Evolutionary conservation across 2,329 filamentous ascomycete genomes (phyloP), one percentile per base, ranked within the genome.

Genomic region (Colletotrichum lini): DNA sequence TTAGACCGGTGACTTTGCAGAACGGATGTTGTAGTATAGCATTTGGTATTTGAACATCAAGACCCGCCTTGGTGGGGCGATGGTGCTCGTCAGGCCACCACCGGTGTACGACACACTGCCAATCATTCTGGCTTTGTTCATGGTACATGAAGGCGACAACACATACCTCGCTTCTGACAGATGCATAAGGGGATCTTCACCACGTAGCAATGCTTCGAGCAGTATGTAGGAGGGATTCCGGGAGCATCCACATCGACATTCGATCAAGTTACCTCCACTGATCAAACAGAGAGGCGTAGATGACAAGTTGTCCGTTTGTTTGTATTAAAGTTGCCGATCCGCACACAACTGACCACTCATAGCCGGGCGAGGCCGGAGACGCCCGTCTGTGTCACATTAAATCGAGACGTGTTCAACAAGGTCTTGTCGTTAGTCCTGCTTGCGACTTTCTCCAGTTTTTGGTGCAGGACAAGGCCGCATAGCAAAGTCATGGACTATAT

Each of bases 381-480:
- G 23, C 67, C 45, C 40, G 35, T 59, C 44, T 45, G 53, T 47
- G 15, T 30, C 45, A 61, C 47, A 59, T 69, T 16, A 40, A 38
- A 16, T 30, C n/a, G 45, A n/a, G 45, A 47, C 23, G 44, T 21
- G n/a, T 40, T 10, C 38, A 35, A 44, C 45, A n/a, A 47, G 52
- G 15, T 47, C 8, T 35, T 65, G 52, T n/a, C 44, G 26, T 69
- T 45, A 47, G 45, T 40, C 10, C 23, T 52, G 42, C n/a, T 42
- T 38, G 23, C 23, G 13, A 52, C n/a, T 44, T 50, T 23, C 44
- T 59, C 21, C 10, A 35, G 53, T 26, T 38, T 58, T 18, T 52
- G 15, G 47, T 35, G 53, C 35, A 26, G 26, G 35, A 23, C 44
- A 44, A 45, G 18, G 30, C 26, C 58, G 18, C 3, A 7, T 23